Evolutionary conservation across 2,329 filamentous ascomycete genomes (phyloP).

Genomic region (Diaporthe batatas): DNA sequence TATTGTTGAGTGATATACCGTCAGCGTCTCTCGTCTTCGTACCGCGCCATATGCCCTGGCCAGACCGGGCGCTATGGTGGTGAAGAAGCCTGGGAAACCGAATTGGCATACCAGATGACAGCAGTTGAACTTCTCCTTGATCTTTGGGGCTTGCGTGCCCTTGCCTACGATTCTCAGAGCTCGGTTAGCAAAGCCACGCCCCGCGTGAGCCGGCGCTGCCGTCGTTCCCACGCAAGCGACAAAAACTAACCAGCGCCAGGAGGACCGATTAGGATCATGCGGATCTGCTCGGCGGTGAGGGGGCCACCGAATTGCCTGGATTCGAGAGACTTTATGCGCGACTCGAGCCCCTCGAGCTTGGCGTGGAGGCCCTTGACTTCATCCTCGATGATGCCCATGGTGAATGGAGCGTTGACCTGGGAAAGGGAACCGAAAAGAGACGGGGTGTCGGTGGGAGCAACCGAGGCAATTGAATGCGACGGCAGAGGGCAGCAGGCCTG

Average conservation of each 20-base stretch:
- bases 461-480: conserved; percentile 38
- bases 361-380: conserved; percentile 88
- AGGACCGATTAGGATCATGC: conserved; percentile 98
- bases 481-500: conserved; percentile 13
- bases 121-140: conserved; percentile 98
- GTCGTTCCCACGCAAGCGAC: background rate
- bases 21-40: background rate
- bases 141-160: conserved; percentile 96
- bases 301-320: conserved; percentile 72
- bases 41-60: background rate
- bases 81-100: background rate
- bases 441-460: background rate
- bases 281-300: conserved; percentile 74
- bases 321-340: conserved; percentile 89
- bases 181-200: conserved; percentile 43
- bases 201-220: conserved; percentile 1
- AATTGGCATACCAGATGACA: conserved; percentile 86
- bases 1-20: conserved; percentile 53
- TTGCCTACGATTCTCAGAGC: conserved; percentile 75
- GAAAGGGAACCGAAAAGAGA: conserved; percentile 5
- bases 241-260: conserved; percentile 84
- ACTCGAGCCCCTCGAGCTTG: conserved; percentile 86
- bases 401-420: conserved; percentile 16
- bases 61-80: conserved; percentile 5
- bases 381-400: conserved; percentile 89